These are phyloP conservation scores for Oidiodendron maius DNA, from an alignment of 495 filamentous ascomycete genomes.

Conservation along the genomic window DNA sequence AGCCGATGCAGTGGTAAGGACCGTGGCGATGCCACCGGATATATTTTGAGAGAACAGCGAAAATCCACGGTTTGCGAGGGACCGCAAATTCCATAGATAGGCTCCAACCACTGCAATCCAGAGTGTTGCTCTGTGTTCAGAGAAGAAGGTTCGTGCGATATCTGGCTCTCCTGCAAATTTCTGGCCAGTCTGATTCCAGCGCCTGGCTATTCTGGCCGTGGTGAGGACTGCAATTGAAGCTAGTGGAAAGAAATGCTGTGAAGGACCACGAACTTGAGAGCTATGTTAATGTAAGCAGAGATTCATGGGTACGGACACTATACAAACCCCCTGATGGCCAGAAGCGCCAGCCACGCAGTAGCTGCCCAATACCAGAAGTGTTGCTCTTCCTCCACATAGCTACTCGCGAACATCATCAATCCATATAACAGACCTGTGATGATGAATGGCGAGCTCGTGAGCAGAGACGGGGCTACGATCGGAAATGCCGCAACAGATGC, in stretches of 20 bases:
- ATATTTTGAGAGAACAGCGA: slow-evolving; percentile 13
- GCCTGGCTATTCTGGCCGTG: slow-evolving; percentile 56
- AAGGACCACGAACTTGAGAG: no score
- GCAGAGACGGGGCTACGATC: slow-evolving; percentile 5
- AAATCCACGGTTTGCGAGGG: slow-evolving; percentile 15
- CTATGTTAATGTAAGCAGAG: no score
- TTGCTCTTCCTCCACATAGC: slow-evolving; percentile 96
- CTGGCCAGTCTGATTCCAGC: slow-evolving; percentile 96
- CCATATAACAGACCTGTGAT: slow-evolving; percentile 55
- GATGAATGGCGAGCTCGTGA: slow-evolving; percentile 24
- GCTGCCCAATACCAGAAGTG: slow-evolving; percentile 96
- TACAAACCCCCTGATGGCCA: slow-evolving; percentile 48
- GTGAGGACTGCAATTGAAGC: slow-evolving; percentile 29
- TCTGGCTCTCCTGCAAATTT: slow-evolving; percentile 87
- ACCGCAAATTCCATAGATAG: slow-evolving; percentile 43
- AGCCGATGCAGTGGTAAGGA: slow-evolving; percentile 52
- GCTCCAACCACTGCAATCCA: slow-evolving; percentile 70
- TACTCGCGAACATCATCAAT: slow-evolving; percentile 94
- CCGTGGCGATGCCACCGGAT: slow-evolving; percentile 20
- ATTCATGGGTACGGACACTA: no score
- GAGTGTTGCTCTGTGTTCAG: slow-evolving; percentile 52
- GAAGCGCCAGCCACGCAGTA: slow-evolving; percentile 66
- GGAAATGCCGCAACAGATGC: slow-evolving; percentile 36
- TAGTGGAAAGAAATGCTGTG: no score
- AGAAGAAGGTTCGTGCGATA: slow-evolving; percentile 65